These are phyloP conservation scores for Entelexis paramagnoliae DNA, from an alignment of 1,139 yeast species.

Conservation along the genomic window DNA sequence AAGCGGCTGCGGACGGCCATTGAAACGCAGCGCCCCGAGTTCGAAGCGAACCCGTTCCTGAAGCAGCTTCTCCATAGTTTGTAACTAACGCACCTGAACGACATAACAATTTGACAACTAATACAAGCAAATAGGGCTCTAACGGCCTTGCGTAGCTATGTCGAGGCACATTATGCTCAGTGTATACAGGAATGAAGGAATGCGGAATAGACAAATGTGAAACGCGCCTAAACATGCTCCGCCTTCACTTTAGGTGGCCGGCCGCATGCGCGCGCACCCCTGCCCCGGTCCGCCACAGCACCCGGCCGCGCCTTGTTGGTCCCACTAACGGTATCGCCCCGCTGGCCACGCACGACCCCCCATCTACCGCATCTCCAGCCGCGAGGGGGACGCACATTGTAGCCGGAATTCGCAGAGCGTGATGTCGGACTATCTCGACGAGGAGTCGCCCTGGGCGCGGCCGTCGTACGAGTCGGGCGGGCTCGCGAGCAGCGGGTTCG, in stretches of 20 bases:
- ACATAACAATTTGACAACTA: no score
- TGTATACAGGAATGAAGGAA: no score
- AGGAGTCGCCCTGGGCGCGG: conserved; percentile 20
- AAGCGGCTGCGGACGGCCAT: conserved; percentile 15
- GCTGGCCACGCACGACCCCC: background rate
- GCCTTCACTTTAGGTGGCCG: no score
- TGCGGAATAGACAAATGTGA: no score
- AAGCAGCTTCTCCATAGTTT: conserved; percentile 11
- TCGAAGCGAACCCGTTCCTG: conserved; percentile 19
- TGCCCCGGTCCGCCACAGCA: no score
- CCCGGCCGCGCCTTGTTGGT: background rate
- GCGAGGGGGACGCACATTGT: no score
- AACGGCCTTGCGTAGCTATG: no score
- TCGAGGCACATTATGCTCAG: no score
- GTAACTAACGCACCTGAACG: background rate
- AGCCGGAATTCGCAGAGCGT: background rate
- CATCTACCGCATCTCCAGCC: background rate
- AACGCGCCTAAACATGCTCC: no score
- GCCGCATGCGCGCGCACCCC: no score
- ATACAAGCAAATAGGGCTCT: no score
- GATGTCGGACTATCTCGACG: conserved; percentile 19
- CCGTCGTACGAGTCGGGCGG: conserved; percentile 1
- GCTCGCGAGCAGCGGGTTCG: background rate
- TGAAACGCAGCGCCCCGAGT: conserved; percentile 5
- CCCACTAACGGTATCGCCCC: background rate